A percentile compares a stretch with the other conserved stretches of the same genome.
phyloP scores from a whole-genome alignment of 148 eudicot genomes.

The Polygonum maritimum region DNA sequence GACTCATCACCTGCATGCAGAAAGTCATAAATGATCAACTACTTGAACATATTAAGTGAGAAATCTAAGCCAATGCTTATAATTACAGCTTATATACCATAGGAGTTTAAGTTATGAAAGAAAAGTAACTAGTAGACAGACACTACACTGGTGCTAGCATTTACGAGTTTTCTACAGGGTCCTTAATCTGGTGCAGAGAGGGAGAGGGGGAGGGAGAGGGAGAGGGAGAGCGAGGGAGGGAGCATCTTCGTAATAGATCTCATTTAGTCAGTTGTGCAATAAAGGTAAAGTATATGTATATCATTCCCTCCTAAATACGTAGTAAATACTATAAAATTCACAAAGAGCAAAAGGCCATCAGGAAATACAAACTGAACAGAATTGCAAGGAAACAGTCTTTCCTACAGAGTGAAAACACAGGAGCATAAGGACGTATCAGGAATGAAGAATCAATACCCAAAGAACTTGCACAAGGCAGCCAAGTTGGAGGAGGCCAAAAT shows the following conservation, averaged over 20 bases:
- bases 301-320: neutral
- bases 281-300: neutral
- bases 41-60: too few species aligned
- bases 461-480: neutral
- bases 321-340: neutral
- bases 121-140: neutral
- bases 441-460: neutral
- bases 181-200: neutral
- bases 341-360: neutral
- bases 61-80: neutral
- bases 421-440: neutral
- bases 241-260: neutral
- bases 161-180: too few species aligned
- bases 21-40: neutral
- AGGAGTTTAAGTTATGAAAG: neutral
- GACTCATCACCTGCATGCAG: neutral
- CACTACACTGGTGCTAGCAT: neutral
- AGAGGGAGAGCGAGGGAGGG: too few species aligned
- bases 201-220: neutral
- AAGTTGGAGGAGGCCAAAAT: slow-evolving; percentile 23
- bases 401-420: neutral
- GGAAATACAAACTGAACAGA: neutral
- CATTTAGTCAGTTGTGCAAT: neutral
- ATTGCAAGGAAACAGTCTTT: neutral
- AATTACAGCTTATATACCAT: neutral